Conservation (phyloP, 768 basidiomycete genomes). For the Tricholoma hemisulphureum region DNA sequence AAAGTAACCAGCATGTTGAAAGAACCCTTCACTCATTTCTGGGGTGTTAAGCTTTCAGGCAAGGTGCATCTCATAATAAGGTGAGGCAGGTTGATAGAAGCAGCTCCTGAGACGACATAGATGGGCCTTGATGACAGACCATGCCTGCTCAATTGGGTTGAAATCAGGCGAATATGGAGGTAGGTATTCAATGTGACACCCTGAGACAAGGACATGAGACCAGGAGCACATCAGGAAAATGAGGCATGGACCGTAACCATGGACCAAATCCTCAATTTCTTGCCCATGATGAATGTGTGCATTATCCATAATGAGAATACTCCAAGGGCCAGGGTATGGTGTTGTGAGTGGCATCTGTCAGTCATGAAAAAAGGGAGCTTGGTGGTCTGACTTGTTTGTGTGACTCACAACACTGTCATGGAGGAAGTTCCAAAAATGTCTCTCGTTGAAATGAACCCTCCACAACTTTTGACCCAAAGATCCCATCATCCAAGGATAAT, state of each 20-base stretch:
- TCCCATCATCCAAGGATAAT: background rate
- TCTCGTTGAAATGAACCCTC: background rate
- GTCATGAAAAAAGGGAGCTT: too few relatives aligned
- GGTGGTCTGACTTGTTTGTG: background rate
- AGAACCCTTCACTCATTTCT: background rate
- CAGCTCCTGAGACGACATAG: background rate
- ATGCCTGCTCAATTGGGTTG: conserved; percentile 39
- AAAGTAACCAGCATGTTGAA: background rate
- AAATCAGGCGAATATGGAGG: conserved; percentile 40
- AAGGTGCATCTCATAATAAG: background rate
- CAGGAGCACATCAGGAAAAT: background rate
- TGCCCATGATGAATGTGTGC: conserved; percentile 30
- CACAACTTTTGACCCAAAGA: background rate
- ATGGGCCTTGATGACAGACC: background rate
- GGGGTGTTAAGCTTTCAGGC: background rate
- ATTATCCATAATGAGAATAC: conserved; percentile 36
- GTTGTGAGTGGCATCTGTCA: background rate
- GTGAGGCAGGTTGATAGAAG: background rate
- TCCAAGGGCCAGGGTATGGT: conserved; percentile 23
- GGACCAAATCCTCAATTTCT: conserved; percentile 13
- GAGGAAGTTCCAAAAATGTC: background rate
- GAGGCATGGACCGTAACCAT: conserved; percentile 19
- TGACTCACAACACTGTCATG: background rate
- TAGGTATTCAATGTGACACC: conserved; percentile 29
- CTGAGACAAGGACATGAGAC: conserved; percentile 7